Evolutionary conservation across 164 flowering plant genomes (phyloP).

Genomic region (Chloranthus sessilifolius): DNA sequence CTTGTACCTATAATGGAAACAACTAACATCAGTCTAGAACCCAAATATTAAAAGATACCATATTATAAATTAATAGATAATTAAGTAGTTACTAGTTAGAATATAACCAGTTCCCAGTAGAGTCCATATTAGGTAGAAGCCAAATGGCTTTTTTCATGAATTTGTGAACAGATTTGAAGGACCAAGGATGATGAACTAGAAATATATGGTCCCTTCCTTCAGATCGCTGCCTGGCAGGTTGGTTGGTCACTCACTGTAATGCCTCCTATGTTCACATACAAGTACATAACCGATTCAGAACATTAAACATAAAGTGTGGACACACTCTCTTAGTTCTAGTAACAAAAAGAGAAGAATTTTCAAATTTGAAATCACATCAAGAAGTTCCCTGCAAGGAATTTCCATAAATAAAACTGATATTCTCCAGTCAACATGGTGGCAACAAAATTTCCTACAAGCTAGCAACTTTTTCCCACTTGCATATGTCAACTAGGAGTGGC

Average conservation of each 20-base stretch:
- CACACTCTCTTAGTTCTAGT: too few relatives aligned
- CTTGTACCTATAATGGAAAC: conserved; percentile 88
- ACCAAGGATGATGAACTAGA: conserved; percentile 99
- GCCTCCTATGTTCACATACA: conserved; percentile 71
- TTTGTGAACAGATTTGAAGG: conserved; percentile 87
- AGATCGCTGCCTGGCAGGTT: conserved; percentile 98
- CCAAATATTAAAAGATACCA: neutral
- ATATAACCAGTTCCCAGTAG: conserved; percentile 86
- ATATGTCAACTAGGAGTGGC: too few relatives aligned
- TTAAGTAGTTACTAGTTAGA: conserved; percentile 6
- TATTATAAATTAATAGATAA: conserved; percentile 1
- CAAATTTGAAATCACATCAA: too few relatives aligned
- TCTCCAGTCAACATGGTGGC: too few relatives aligned
- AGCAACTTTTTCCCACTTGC: too few relatives aligned
- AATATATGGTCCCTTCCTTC: conserved; percentile 98
- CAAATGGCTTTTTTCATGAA: conserved; percentile 89
- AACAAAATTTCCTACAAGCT: too few relatives aligned
- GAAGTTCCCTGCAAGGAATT: too few relatives aligned
- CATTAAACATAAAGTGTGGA: too few relatives aligned
- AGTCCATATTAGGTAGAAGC: conserved; percentile 98
- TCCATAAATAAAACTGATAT: too few relatives aligned
- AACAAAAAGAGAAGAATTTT: too few relatives aligned
- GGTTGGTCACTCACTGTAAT: conserved; percentile 93
- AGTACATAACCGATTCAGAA: too few relatives aligned
- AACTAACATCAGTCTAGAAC: neutral